Conservation (phyloP, 2,329 filamentous ascomycete species). For the Exserohilum turcica region DNA sequence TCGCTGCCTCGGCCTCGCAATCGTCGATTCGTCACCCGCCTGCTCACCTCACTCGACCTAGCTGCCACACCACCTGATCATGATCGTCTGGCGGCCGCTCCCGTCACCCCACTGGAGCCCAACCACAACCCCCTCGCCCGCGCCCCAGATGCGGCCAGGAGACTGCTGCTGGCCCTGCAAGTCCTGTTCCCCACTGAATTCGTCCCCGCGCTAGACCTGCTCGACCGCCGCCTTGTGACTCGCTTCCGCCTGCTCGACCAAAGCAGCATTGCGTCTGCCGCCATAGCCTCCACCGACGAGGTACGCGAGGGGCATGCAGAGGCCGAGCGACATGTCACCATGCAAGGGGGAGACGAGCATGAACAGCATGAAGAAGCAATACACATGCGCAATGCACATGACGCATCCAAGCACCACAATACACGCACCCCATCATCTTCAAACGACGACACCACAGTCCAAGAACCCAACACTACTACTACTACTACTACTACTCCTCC, state of each 20-base stretch:
- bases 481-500: background rate
- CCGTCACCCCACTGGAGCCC: conserved; percentile 21
- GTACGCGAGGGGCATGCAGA: background rate
- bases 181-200: conserved; percentile 81
- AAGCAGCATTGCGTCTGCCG: too few species aligned
- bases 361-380: background rate
- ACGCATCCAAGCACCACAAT: background rate
- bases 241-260: conserved; percentile 47
- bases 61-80: background rate
- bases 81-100: background rate
- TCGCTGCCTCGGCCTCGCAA: conserved; percentile 25
- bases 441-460: background rate
- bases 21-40: conserved; percentile 42
- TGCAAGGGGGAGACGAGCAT: background rate
- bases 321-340: background rate
- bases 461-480: background rate
- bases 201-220: conserved; percentile 82
- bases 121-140: conserved; percentile 50
- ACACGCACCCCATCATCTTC: background rate
- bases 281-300: background rate
- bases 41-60: conserved; percentile 36
- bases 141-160: conserved; percentile 35
- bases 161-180: conserved; percentile 77
- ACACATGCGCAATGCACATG: background rate
- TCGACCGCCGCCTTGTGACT: conserved; percentile 77